These are phyloP conservation scores for Poa pratensis DNA, from an alignment of 176 grass and related monocot species.

Conservation along the genomic window DNA sequence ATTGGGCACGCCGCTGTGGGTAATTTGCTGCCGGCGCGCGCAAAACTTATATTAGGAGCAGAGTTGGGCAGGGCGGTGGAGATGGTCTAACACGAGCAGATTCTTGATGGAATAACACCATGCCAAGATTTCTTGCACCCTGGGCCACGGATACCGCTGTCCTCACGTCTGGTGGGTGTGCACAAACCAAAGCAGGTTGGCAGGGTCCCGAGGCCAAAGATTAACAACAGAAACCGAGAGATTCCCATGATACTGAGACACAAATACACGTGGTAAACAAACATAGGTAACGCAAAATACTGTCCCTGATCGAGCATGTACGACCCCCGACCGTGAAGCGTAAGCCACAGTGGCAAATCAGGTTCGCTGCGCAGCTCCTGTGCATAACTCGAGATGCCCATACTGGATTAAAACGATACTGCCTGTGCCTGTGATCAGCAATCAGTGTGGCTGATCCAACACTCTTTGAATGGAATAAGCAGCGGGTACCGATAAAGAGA, in stretches of 20 bases:
- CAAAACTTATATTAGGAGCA: too few species aligned
- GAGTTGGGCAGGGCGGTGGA: too few species aligned
- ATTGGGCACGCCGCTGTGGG: too few species aligned
- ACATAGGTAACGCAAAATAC: background rate
- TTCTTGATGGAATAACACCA: background rate
- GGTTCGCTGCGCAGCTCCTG: conserved; percentile 23
- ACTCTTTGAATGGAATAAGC: conserved; percentile 41
- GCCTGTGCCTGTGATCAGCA: background rate
- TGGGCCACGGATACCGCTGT: conserved; percentile 42
- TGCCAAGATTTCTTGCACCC: conserved; percentile 17
- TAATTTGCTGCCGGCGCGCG: too few species aligned
- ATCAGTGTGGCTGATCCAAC: conserved; percentile 40
- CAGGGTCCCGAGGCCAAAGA: background rate
- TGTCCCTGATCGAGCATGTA: background rate
- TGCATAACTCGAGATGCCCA: conserved; percentile 48
- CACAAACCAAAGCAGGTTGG: background rate
- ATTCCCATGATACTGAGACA: background rate
- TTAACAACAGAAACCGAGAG: conserved; percentile 17
- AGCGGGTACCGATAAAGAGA: conserved; percentile 27
- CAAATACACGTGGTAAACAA: background rate
- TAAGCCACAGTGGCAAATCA: conserved; percentile 38
- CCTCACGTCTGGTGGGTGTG: conserved; percentile 28
- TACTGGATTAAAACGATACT: background rate
- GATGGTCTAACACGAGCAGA: background rate
- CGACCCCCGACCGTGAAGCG: background rate